Evolutionary conservation across 352 stramenopile species (phyloP).

Genomic region (Globisporangium parvum): DNA sequence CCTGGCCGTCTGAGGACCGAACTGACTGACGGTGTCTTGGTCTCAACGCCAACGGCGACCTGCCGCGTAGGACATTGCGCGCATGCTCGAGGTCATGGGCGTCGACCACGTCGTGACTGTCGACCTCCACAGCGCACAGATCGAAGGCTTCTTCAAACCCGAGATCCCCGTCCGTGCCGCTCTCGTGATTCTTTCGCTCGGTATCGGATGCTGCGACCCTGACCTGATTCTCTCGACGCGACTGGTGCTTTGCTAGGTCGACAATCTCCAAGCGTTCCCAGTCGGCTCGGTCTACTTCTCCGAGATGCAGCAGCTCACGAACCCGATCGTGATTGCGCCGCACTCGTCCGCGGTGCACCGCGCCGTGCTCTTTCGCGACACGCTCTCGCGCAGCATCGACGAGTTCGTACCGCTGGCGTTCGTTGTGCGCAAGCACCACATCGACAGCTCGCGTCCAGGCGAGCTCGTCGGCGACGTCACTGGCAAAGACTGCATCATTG

Average conservation of each 20-base stretch:
- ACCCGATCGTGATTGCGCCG: constrained; percentile 76
- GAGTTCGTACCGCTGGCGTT: constrained; percentile 75
- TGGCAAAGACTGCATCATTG: constrained; percentile 83
- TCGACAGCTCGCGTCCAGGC: constrained; percentile 56
- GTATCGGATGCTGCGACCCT: background rate
- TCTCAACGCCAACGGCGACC: too few relatives aligned
- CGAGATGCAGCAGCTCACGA: constrained; percentile 48
- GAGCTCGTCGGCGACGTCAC: constrained; percentile 76
- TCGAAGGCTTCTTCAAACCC: constrained; percentile 87
- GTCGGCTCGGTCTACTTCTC: constrained; percentile 85
- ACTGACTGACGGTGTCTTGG: background rate
- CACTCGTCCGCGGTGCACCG: constrained; percentile 79
- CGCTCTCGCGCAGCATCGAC: constrained; percentile 68
- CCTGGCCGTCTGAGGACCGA: background rate
- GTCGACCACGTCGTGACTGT: constrained; percentile 86
- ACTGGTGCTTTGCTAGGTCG: constrained; percentile 27
- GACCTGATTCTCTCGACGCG: background rate
- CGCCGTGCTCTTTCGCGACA: constrained; percentile 77
- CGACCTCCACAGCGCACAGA: constrained; percentile 84
- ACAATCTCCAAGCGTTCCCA: constrained; percentile 84
- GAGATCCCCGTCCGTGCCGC: constrained; percentile 60
- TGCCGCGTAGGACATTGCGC: constrained; percentile 54
- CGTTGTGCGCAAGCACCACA: constrained; percentile 79
- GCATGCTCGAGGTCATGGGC: constrained; percentile 88
- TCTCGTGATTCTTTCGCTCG: background rate